These are phyloP conservation scores for Calophaca sinica DNA, from an alignment of 306 rosid genomes.

Conservation along the genomic window DNA sequence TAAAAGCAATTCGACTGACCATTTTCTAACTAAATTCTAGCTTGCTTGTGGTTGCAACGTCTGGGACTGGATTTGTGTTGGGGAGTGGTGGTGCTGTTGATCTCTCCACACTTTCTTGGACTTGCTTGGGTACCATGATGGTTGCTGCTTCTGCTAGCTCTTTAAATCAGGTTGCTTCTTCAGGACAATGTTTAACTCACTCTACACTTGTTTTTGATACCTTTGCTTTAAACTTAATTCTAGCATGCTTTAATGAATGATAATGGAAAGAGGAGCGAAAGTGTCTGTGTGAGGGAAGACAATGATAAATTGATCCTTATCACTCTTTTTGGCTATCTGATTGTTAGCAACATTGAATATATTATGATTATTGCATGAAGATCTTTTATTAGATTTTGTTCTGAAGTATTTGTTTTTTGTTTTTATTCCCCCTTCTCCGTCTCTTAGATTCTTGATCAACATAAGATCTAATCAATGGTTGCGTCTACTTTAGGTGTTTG, in stretches of 20 bases:
- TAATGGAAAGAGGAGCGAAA: no score
- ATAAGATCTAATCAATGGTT: neutral
- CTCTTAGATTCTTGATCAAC: slow-evolving; percentile 17
- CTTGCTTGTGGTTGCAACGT: slow-evolving; percentile 93
- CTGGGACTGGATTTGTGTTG: slow-evolving; percentile 93
- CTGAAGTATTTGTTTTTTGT: no score
- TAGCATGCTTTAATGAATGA: no score
- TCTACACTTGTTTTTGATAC: no score
- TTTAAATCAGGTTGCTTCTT: slow-evolving; percentile 66
- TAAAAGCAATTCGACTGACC: neutral
- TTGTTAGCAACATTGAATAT: no score
- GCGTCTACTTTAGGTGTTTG: slow-evolving; percentile 66
- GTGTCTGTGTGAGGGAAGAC: no score
- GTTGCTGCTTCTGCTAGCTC: slow-evolving; percentile 96
- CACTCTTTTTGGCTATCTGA: no score
- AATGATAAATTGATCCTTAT: no score
- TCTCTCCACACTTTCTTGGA: slow-evolving; percentile 71
- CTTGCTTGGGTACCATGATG: slow-evolving; percentile 98
- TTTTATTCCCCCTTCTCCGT: neutral
- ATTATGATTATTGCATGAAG: no score
- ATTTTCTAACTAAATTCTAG: slow-evolving; percentile 46
- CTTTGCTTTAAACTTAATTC: no score
- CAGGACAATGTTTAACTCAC: no score
- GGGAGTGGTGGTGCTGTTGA: slow-evolving; percentile 80
- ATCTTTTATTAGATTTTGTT: no score